Evolutionary conservation across 441 rosid species (phyloP).

Genomic region (Adansonia madagascariensis): DNA sequence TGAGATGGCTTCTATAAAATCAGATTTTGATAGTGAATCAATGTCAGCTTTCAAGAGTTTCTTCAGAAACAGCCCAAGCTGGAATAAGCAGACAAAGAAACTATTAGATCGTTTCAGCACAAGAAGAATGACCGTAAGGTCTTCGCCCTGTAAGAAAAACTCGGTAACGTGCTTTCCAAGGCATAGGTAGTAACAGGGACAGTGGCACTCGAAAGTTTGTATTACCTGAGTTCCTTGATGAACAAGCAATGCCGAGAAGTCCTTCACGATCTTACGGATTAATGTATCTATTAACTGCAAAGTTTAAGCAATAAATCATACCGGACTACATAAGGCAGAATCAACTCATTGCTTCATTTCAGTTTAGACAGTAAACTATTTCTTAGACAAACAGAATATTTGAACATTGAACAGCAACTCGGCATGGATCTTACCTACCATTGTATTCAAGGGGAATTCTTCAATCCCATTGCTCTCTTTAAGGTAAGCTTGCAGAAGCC

Average conservation of each 20-base stretch:
- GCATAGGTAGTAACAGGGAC: neutral
- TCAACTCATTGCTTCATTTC: neutral
- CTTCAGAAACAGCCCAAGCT: slow-evolving; percentile 79
- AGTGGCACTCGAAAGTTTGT: slow-evolving; percentile 6
- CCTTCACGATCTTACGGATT: slow-evolving; percentile 82
- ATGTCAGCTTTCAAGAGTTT: slow-evolving; percentile 46
- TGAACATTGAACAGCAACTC: neutral
- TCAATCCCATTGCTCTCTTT: slow-evolving; percentile 65
- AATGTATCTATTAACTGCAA: slow-evolving; percentile 82
- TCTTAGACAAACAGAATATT: neutral
- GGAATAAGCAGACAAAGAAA: slow-evolving; percentile 26
- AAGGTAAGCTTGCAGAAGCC: slow-evolving; percentile 81
- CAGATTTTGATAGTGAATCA: slow-evolving; percentile 60
- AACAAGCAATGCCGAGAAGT: slow-evolving; percentile 80
- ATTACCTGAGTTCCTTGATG: slow-evolving; percentile 88
- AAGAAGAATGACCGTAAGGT: neutral
- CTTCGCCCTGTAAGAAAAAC: neutral
- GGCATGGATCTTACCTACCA: slow-evolving; percentile 75
- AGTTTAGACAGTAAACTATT: neutral
- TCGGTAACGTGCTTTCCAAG: neutral
- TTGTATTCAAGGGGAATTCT: slow-evolving; percentile 83
- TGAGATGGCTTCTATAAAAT: slow-evolving; percentile 71
- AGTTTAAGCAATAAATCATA: slow-evolving; percentile 24
- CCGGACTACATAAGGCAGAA: neutral
- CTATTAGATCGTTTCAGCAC: neutral